phyloP scores from a whole-genome alignment of 2,329 filamentous ascomycete genomes.

The Harringtonia aguacate region DNA sequence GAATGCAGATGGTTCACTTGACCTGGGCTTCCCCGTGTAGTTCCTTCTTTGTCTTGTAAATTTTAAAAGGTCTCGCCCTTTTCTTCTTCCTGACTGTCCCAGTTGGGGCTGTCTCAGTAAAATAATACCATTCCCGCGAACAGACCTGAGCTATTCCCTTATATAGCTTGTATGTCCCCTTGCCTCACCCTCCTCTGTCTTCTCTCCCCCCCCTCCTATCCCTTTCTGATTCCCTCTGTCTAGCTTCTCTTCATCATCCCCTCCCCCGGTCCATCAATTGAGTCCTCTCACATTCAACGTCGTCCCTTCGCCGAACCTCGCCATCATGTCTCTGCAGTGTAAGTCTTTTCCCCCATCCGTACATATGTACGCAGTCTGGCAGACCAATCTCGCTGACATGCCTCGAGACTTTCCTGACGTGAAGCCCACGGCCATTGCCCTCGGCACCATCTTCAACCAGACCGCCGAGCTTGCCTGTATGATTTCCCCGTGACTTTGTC shows the following conservation, averaged over 20 bases:
- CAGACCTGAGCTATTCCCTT: too few species aligned
- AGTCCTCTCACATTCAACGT: too few species aligned
- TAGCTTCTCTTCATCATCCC: slow-evolving; percentile 15
- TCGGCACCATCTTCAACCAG: slow-evolving; percentile 95
- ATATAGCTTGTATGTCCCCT: too few species aligned
- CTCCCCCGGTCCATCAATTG: too few species aligned
- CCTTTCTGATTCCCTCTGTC: neutral
- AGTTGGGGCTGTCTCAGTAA: too few species aligned
- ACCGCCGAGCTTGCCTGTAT: slow-evolving; percentile 64
- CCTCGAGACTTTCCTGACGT: slow-evolving; percentile 58
- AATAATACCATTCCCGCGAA: too few species aligned
- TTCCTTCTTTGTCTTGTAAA: too few species aligned
- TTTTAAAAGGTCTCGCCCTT: too few species aligned
- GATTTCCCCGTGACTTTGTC: slow-evolving; percentile 7
- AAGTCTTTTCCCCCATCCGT: slow-evolving; percentile 15
- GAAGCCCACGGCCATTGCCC: slow-evolving; percentile 94
- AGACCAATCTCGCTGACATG: neutral
- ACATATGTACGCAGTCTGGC: neutral
- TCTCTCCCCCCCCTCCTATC: neutral
- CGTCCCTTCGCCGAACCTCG: too few species aligned
- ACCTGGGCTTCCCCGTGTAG: too few species aligned
- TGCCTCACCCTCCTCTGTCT: neutral
- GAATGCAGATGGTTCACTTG: too few species aligned
- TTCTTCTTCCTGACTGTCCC: too few species aligned
- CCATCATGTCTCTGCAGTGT: slow-evolving; percentile 49